phyloP scores from a whole-genome alignment of 139 green algal genomes.

The Picochlorum sp. region DNA sequence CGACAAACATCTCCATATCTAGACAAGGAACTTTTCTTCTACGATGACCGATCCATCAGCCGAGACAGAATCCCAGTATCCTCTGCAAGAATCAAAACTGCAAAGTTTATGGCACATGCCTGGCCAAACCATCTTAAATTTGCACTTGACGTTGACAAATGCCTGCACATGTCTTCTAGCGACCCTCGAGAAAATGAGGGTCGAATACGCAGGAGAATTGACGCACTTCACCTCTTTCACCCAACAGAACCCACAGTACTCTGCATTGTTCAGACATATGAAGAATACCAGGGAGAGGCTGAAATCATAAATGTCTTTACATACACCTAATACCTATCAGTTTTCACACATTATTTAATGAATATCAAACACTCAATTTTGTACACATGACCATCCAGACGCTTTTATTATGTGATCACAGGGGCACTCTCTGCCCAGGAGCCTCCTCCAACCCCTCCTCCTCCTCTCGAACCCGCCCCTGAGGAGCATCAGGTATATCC shows the following conservation, averaged over 20 bases:
- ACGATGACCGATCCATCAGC: slow-evolving; percentile 1
- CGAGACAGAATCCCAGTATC: not conserved
- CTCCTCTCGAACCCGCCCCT: slow-evolving; percentile 14
- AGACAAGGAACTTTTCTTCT: slow-evolving; percentile 12
- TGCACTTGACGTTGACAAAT: slow-evolving; percentile 17
- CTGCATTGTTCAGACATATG: not conserved
- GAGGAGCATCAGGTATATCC: slow-evolving; percentile 49
- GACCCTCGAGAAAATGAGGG: no score
- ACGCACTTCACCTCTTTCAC: slow-evolving; percentile 1
- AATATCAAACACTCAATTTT: not conserved
- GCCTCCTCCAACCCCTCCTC: slow-evolving; percentile 15
- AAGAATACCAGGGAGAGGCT: not conserved
- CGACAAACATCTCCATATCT: slow-evolving; percentile 25
- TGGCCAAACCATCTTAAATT: slow-evolving; percentile 23
- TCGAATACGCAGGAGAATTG: no score
- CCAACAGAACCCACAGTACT: slow-evolving; percentile 2
- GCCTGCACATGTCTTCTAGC: not conserved
- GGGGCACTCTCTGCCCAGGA: slow-evolving; percentile 44
- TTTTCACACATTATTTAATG: not conserved
- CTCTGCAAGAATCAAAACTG: not conserved
- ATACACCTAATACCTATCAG: not conserved
- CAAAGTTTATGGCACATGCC: slow-evolving; percentile 24
- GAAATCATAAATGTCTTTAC: slow-evolving; percentile 6
- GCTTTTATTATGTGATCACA: no score
- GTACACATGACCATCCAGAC: no score